Conservation (phyloP, 768 basidiomycete species). For the Auricularia auricula-judae region DNA sequence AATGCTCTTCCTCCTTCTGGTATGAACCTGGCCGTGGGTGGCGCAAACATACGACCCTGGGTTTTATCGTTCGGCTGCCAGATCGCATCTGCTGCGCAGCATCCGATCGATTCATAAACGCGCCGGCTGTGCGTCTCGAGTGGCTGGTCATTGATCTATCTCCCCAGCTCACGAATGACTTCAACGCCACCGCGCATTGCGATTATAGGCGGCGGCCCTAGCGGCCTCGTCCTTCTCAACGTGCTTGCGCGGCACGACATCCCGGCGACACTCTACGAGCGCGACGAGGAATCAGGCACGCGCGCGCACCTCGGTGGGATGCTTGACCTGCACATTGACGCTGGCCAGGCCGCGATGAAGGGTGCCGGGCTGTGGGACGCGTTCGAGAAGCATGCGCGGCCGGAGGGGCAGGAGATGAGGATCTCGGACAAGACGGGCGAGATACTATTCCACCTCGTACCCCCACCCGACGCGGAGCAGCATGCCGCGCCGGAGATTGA, state of each 20-base stretch:
- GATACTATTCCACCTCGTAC: not conserved
- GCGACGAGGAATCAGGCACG: slow-evolving; percentile 7
- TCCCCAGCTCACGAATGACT: too few species aligned
- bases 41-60: too few species aligned
- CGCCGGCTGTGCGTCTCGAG: too few species aligned
- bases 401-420: slow-evolving; percentile 13
- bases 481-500: not conserved
- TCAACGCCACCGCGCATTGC: not conserved
- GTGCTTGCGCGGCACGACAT: slow-evolving; percentile 14
- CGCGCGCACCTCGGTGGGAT: slow-evolving; percentile 13
- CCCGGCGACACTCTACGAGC: slow-evolving; percentile 14
- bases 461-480: not conserved
- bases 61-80: too few species aligned
- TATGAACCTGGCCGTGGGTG: too few species aligned
- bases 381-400: slow-evolving; percentile 10
- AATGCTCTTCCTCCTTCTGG: too few species aligned
- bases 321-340: slow-evolving; percentile 17
- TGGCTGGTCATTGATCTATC: too few species aligned
- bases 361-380: slow-evolving; percentile 12
- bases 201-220: slow-evolving; percentile 19
- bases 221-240: slow-evolving; percentile 17
- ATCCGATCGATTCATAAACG: too few species aligned
- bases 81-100: too few species aligned
- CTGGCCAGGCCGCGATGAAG: slow-evolving; percentile 13
- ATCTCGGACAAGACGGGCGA: slow-evolving; percentile 1